Conservation (phyloP, 139 green algal species). For the Volvox reticuliferus region DNA sequence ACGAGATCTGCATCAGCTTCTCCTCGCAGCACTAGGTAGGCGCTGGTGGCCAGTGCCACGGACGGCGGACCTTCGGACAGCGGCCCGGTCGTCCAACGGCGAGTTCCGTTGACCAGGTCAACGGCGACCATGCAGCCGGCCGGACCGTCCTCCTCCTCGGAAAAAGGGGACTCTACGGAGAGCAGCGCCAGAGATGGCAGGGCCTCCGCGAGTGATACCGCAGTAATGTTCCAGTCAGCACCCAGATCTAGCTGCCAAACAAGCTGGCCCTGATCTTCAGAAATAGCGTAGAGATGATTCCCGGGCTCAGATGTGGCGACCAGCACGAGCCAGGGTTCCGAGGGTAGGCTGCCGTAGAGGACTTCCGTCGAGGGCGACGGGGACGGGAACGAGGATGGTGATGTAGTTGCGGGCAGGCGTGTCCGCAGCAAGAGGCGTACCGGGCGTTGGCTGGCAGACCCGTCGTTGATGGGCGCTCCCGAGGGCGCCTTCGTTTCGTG, state of each 20-base stretch:
- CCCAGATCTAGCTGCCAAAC: background rate
- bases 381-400: background rate
- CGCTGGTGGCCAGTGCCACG: background rate
- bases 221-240: background rate
- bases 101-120: background rate
- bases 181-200: slow-evolving; percentile 11
- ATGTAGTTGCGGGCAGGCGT: background rate
- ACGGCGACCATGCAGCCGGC: background rate
- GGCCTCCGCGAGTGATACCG: background rate
- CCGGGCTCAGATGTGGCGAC: background rate
- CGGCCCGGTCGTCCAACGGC: slow-evolving; percentile 11
- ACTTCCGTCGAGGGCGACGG: too few relatives aligned
- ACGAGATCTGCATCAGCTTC: slow-evolving; percentile 12
- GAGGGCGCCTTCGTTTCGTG: background rate
- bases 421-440: background rate
- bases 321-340: background rate
- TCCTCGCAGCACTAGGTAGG: background rate
- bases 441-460: background rate
- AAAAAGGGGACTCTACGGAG: background rate
- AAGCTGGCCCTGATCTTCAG: background rate
- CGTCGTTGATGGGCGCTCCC: background rate
- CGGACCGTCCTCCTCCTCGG: background rate
- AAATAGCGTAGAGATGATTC: slow-evolving; percentile 11
- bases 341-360: background rate
- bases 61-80: background rate